Evolutionary conservation across 768 basidiomycete genomes (phyloP).

Genomic region (Boletus tomentosulus): DNA sequence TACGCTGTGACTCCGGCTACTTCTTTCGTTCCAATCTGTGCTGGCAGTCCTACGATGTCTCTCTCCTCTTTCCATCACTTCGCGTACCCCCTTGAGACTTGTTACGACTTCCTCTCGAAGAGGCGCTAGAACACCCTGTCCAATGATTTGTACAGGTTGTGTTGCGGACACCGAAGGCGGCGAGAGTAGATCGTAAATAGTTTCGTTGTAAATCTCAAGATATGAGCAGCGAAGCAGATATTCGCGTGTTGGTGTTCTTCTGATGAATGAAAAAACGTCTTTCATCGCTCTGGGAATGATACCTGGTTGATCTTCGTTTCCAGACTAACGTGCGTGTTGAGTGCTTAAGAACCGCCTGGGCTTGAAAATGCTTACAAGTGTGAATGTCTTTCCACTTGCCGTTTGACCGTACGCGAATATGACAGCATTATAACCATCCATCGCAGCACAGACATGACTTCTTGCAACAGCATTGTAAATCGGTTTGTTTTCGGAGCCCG

Average conservation of each 20-base stretch:
- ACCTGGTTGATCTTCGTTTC: conserved; percentile 80
- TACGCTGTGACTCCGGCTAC: conserved; percentile 91
- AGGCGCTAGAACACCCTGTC: conserved; percentile 66
- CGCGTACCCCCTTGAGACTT: conserved; percentile 78
- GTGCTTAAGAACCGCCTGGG: conserved; percentile 32
- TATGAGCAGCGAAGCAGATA: conserved; percentile 96
- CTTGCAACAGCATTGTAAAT: conserved; percentile 73
- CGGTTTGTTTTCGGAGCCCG: conserved; percentile 74
- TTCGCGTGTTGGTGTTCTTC: conserved; percentile 70
- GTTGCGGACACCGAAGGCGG: conserved; percentile 51
- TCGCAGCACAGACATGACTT: conserved; percentile 82
- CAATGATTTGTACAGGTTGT: conserved; percentile 71
- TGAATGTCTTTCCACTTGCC: conserved; percentile 71
- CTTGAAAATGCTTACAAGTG: conserved; percentile 38
- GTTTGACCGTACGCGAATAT: conserved; percentile 96
- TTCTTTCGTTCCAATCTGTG: conserved; percentile 99
- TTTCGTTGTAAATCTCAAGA: conserved; percentile 96
- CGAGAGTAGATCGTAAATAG: conserved; percentile 80
- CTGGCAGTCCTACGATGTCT: conserved; percentile 84
- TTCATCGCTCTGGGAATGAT: conserved; percentile 92
- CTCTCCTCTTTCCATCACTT: conserved; percentile 83
- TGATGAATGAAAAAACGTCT: conserved; percentile 86
- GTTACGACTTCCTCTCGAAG: conserved; percentile 93
- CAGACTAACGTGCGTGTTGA: conserved; percentile 40
- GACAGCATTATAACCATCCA: conserved; percentile 96